Evolutionary conservation across 2,329 filamentous ascomycete genomes (phyloP).

Genomic region (Aspergillus uvarum): DNA sequence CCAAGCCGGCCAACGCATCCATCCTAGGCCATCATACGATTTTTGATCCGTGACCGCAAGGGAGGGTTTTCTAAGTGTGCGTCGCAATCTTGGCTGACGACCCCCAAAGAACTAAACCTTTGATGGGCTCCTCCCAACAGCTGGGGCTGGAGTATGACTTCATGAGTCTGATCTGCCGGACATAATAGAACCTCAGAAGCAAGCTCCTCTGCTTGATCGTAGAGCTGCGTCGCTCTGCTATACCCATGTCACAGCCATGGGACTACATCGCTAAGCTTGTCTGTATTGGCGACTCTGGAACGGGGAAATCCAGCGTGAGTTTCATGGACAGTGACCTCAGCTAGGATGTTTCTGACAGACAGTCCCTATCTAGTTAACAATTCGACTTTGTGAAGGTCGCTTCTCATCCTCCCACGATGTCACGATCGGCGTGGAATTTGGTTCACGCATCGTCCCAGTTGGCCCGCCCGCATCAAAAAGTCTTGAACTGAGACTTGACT

Average conservation of each 20-base stretch:
- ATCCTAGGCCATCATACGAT: neutral
- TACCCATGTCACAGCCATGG: constrained; percentile 65
- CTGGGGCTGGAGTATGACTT: constrained; percentile 17
- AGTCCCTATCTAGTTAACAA: constrained; percentile 66
- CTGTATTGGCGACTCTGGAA: constrained; percentile 93
- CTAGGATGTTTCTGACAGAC: constrained; percentile 11
- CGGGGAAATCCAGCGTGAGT: constrained; percentile 78
- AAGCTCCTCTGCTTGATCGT: neutral
- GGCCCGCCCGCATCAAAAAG: constrained; percentile 72
- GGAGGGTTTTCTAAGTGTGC: neutral
- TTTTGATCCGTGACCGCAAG: neutral
- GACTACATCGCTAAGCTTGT: constrained; percentile 99
- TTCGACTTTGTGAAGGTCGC: constrained; percentile 93
- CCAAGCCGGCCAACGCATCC: neutral
- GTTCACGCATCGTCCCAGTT: constrained; percentile 86
- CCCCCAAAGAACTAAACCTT: neutral
- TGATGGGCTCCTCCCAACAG: constrained; percentile 2
- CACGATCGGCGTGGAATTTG: constrained; percentile 95
- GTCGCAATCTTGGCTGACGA: neutral
- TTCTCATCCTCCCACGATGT: constrained; percentile 95
- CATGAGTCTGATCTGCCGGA: constrained; percentile 13
- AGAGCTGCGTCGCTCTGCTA: constrained; percentile 15
- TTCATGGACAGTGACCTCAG: neutral
- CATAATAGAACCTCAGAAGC: constrained; percentile 3
- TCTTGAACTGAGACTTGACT: constrained; percentile 52